Base-by-base conservation (phyloP, 2,329 filamentous ascomycete genomes). In the Aspergillus sp. region DNA sequence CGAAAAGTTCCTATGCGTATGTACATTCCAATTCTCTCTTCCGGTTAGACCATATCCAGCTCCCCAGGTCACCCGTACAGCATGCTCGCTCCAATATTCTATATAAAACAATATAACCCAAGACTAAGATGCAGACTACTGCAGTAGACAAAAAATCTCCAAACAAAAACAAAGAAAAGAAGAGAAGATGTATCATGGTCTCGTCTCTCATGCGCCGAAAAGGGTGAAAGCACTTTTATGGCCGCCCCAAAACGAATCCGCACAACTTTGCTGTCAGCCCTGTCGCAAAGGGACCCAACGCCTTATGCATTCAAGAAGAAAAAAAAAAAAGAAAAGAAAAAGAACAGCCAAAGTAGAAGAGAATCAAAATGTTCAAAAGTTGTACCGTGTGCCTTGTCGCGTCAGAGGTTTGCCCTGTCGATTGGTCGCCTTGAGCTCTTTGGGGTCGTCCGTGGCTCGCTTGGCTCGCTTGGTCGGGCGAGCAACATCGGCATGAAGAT, bases 401-500 rank as follows among this genome's bases (percentile, higher is more conserved):
- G 73, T 74, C 43, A 75, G 60, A 5, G 71, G 68, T 57, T 77
- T 79, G 7, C 74, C 74, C 50, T 74, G 72, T 44, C 74, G 68
- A 56, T 70, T 74, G 20, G 71, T 66, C 10, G 62, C 58, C 53
- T 71, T 74, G 35, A 65, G 49, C 49, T 67, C 67, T 48, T 65
- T 67, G 17, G 60, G 54, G n/a, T 68, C 63, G 43, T 71, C 68
- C 25, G 63, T 68, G 42, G 60, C 68, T 47, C 69, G 69, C 57
- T 74, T 78, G 44, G 69, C 67, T 49, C 76, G 74, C 50, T 73
- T 74, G 53, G 73, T 69, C 47, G 71, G 70, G 38, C 76, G 74
- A 25, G 75, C 74, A 47, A 79, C 75, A 50, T 85, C 81, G 15
- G 75, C 73, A 60, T 85, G 82, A 35, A 78, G 71, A 64, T 84